phyloP scores from a whole-genome alignment of 225 moss, liverwort and hornwort species.

The Thuidium tamariscinum region DNA sequence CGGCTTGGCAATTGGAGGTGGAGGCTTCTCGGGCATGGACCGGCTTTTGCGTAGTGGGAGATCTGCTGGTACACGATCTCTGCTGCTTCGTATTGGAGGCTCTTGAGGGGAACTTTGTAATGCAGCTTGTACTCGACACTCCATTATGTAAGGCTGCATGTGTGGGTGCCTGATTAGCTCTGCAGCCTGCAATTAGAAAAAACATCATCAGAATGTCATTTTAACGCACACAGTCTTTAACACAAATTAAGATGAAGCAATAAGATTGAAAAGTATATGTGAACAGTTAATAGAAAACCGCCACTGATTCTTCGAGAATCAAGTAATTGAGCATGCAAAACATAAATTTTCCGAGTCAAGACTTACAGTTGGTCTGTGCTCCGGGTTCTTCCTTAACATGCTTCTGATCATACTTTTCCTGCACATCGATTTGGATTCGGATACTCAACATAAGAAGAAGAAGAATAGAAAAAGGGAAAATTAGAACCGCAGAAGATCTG shows the following conservation, averaged over 20 bases:
- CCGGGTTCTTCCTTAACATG: constrained; percentile 97
- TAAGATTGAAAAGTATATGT: background rate
- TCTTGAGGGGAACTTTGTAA: constrained; percentile 48
- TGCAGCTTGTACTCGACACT: constrained; percentile 86
- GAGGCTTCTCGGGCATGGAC: constrained; percentile 11
- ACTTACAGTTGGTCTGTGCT: constrained; percentile 89
- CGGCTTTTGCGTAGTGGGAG: constrained; percentile 32
- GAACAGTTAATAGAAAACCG: background rate
- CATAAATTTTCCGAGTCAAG: background rate
- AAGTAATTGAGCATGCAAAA: background rate
- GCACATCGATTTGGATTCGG: background rate
- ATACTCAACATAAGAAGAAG: background rate
- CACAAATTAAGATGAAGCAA: background rate
- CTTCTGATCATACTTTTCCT: constrained; percentile 98
- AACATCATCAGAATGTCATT: background rate
- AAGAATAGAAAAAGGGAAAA: background rate
- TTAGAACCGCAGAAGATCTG: background rate
- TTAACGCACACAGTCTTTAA: background rate
- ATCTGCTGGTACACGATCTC: constrained; percentile 22
- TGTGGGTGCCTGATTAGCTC: constrained; percentile 90
- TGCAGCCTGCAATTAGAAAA: constrained; percentile 45
- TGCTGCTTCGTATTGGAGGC: constrained; percentile 18
- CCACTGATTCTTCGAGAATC: background rate
- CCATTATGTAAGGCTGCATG: constrained; percentile 84
- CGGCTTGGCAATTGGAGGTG: constrained; percentile 12